phyloP scores from a whole-genome alignment of 495 filamentous ascomycete genomes.

The Clohesyomyces aquaticus region DNA sequence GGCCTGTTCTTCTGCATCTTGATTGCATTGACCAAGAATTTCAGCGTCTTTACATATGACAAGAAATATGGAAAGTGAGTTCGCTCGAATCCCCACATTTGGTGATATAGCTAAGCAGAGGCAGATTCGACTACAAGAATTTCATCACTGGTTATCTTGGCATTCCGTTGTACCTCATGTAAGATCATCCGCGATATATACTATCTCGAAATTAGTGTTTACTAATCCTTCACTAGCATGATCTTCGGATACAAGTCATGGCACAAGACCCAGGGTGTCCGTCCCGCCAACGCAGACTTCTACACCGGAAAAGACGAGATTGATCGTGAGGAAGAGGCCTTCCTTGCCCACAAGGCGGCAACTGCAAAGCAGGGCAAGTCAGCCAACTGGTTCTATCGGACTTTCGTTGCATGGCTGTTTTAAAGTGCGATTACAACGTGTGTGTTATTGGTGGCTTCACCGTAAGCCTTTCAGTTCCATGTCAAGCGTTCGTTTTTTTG shows the following conservation, averaged over 20 bases:
- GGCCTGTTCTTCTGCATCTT: constrained; percentile 71
- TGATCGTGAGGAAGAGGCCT: constrained; percentile 73
- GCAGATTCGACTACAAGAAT: constrained; percentile 56
- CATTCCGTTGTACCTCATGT: constrained; percentile 73
- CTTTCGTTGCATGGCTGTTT: constrained; percentile 70
- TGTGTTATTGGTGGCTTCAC: background rate
- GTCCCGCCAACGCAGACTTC: constrained; percentile 66
- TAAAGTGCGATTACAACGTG: background rate
- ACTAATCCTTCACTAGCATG: constrained; percentile 43
- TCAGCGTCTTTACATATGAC: constrained; percentile 65
- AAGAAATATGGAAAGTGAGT: constrained; percentile 58
- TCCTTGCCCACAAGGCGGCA: constrained; percentile 59
- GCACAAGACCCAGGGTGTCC: constrained; percentile 57
- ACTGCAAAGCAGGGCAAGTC: constrained; percentile 47
- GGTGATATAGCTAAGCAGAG: background rate
- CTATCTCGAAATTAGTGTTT: background rate
- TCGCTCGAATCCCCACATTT: background rate
- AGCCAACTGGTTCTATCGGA: constrained; percentile 62
- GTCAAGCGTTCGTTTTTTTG: background rate
- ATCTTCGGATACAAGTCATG: constrained; percentile 71
- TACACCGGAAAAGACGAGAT: constrained; percentile 73
- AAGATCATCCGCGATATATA: constrained; percentile 1
- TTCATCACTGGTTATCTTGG: constrained; percentile 84
- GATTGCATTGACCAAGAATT: constrained; percentile 78
- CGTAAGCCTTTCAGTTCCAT: background rate